phyloP scores from a whole-genome alignment of 106 monocot species.

The Dioscorea zingiberensis region DNA sequence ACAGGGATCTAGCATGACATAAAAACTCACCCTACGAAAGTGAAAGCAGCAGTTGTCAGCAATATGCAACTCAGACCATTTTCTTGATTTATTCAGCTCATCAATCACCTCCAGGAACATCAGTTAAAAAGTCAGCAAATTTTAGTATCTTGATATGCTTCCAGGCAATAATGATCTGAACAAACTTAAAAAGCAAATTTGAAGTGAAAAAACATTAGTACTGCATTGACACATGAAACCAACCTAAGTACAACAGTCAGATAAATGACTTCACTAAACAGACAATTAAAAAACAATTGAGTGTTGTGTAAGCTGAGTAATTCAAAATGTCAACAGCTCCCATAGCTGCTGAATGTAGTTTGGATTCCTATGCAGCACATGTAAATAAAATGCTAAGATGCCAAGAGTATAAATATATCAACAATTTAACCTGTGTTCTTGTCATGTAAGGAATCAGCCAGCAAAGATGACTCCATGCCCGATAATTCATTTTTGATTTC shows the following conservation, averaged over 20 bases:
- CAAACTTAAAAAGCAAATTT: not conserved
- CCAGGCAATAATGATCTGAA: not conserved
- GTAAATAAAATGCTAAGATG: not conserved
- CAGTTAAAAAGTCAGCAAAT: not conserved
- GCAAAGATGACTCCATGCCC: constrained; percentile 76
- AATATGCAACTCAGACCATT: constrained; percentile 71
- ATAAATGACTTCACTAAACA: not conserved
- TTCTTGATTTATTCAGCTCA: constrained; percentile 64
- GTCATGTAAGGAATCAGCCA: constrained; percentile 72
- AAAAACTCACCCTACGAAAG: constrained; percentile 50
- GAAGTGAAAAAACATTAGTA: not conserved
- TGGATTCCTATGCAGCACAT: too few relatives aligned
- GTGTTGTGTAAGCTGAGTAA: not conserved
- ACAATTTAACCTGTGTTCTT: constrained; percentile 30
- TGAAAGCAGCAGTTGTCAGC: constrained; percentile 81
- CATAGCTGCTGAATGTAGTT: not conserved
- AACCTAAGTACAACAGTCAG: not conserved
- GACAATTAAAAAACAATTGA: not conserved
- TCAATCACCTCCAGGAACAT: constrained; percentile 35
- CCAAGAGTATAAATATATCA: not conserved
- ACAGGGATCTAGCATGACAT: too few relatives aligned
- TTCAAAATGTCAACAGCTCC: not conserved
- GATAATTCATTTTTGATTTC: constrained; percentile 90
- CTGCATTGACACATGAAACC: not conserved
- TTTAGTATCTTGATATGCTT: not conserved